Evolutionary conservation across 768 basidiomycete species (phyloP), one percentile per base, ranked within the genome.

Genomic region (Cystofilobasidium capitatum): DNA sequence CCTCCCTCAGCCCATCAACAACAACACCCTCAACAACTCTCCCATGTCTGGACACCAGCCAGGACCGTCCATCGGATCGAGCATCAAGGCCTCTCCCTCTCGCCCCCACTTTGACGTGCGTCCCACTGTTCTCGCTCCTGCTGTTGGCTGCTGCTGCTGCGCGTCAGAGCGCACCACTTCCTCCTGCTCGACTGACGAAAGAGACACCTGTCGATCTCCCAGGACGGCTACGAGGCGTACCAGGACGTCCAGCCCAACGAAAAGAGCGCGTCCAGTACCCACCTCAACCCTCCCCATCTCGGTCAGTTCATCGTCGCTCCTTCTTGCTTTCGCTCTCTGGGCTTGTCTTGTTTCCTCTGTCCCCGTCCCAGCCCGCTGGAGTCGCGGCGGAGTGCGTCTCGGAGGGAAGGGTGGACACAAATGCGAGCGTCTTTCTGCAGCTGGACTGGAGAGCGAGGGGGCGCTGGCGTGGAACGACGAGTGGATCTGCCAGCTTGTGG

Each of bases 221-320:
- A 55, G 51, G 59, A 40, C 26, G 59, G n/a, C 37, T 61, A 61
- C 42, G 40, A 40, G 16, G 26, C 37, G 39, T 61, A 14, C 40
- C 12, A 8, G n/a, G 59, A 61, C 14, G n/a, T 40, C n/a, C 26
- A 40, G 6, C 26, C 33, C 42, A 45, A 61, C 40, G 59, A 61
- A 40, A 61, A 61, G 42, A 44, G 14, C 26, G 36, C 59, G 9
- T 42, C 39, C 24, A 16, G 40, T 4, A 40, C 59, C 13, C 59
- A 61, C 59, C 59, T 61, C 39, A 40, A 37, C 24, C 12, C 26
- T 12, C 55, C 55, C 26, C 26, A 40, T 37, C 39, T 12, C 9
- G 37, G 24, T n/a, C 8, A 8, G 26, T 37, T 51, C 49, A 24
- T 20, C 59, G 40, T 61, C 40, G 7, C 40, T 36, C 59, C 40